Conservation (phyloP, 208 protist species). For the Trichomonas vaginalis region DNA sequence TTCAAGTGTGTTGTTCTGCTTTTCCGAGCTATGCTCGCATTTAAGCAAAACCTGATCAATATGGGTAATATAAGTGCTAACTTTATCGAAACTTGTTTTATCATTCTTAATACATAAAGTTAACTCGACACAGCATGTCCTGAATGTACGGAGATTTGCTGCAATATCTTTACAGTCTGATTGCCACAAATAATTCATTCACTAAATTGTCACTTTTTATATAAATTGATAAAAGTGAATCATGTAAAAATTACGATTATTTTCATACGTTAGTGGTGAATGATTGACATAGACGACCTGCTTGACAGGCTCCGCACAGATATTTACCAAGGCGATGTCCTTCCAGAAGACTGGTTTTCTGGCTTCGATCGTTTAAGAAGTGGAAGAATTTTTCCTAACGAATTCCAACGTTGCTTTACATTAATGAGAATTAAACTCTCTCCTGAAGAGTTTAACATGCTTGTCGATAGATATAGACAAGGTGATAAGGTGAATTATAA, state of each 20-base stretch:
- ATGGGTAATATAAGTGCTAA: not conserved
- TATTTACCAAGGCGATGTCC: not conserved
- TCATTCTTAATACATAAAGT: not conserved
- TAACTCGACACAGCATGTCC: not conserved
- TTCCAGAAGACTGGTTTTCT: not conserved
- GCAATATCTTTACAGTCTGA: not conserved
- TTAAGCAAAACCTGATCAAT: not conserved
- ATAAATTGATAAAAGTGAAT: no score
- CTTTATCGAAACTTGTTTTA: not conserved
- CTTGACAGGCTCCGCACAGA: not conserved
- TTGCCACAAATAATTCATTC: not conserved
- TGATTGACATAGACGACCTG: not conserved
- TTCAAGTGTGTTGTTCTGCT: not conserved
- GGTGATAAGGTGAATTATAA: not conserved
- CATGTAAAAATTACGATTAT: no score
- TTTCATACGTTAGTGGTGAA: not conserved
- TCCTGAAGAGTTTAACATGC: not conserved
- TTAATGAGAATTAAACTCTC: not conserved
- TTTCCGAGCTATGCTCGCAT: not conserved
- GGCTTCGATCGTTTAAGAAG: not conserved
- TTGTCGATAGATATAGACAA: not conserved
- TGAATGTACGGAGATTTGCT: not conserved
- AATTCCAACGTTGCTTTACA: not conserved
- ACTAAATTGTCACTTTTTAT: not conserved
- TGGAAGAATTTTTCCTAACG: not conserved